A percentile compares a stretch with the other conserved stretches of the same genome.
Evolutionary conservation across 495 filamentous ascomycete genomes (phyloP).

Genomic region (Astrothelium subdiscretum): DNA sequence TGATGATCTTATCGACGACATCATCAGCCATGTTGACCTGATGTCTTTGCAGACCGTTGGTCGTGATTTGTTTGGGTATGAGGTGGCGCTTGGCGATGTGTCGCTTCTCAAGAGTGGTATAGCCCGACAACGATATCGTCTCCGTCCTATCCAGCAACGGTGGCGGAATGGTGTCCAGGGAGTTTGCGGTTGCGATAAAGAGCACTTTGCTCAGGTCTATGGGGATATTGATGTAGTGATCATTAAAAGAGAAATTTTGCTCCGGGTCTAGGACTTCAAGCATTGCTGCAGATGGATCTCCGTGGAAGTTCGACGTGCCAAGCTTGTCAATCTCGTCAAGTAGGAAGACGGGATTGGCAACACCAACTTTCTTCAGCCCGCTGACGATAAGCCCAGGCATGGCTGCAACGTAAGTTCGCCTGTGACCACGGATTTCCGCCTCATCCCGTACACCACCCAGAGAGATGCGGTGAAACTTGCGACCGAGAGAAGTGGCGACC

Average conservation of each 20-base stretch:
- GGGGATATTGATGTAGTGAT: conserved; percentile 95
- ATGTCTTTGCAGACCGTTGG: conserved; percentile 63
- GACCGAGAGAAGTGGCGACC: conserved; percentile 77
- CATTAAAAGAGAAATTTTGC: conserved; percentile 88
- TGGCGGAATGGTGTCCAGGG: conserved; percentile 85
- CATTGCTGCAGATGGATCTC: conserved; percentile 97
- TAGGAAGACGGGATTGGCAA: conserved; percentile 90
- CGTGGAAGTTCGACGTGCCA: conserved; percentile 82
- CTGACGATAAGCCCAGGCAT: conserved; percentile 96
- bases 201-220: conserved; percentile 93
- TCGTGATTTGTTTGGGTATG: conserved; percentile 80
- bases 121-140: conserved; percentile 80
- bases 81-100: conserved; percentile 91
- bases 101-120: conserved; percentile 95
- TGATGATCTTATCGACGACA: conserved; percentile 87
- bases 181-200: conserved; percentile 98
- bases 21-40: conserved; percentile 68
- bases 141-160: conserved; percentile 97
- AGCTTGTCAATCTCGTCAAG: conserved; percentile 99
- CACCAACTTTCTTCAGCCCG: conserved; percentile 90
- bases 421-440: conserved; percentile 91
- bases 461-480: conserved; percentile 96
- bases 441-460: conserved; percentile 93
- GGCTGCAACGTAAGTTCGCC: conserved; percentile 93
- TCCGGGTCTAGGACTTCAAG: conserved; percentile 97